A percentile compares a stretch with the other conserved stretches of the same genome.
Conservation (phyloP, 306 rosid genomes). For the Citrullus mucosospermus region DNA sequence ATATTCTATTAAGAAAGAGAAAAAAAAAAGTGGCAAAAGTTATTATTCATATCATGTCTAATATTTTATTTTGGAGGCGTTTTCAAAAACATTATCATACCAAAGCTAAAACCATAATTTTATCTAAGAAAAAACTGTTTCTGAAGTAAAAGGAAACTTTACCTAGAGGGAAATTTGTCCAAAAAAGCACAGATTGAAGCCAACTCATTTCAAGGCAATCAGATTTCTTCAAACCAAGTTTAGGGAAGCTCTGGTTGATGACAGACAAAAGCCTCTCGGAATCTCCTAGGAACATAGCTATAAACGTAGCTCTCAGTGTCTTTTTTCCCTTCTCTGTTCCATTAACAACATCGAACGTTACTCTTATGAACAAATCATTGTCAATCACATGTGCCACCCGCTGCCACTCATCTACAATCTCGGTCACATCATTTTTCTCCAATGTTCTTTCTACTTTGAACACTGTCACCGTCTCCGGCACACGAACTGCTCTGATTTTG, state of each 20-base stretch:
- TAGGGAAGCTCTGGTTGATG: conserved; percentile 25
- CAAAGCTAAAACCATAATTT: not conserved
- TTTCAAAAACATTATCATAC: not conserved
- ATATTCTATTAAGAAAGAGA: too few species aligned
- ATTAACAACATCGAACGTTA: conserved; percentile 26
- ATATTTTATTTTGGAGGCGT: not conserved
- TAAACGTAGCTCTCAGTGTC: conserved; percentile 28
- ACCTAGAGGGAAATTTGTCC: conserved; percentile 18
- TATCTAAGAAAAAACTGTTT: too few species aligned
- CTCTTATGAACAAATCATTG: conserved; percentile 39
- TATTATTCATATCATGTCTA: too few species aligned
- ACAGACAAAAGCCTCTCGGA: conserved; percentile 27
- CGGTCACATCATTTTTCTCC: conserved; percentile 29
- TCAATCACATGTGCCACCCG: conserved; percentile 26
- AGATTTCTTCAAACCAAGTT: conserved; percentile 30
- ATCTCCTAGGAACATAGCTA: conserved; percentile 38
- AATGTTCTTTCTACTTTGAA: conserved; percentile 24
- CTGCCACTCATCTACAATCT: conserved; percentile 36
- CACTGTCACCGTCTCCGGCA: conserved; percentile 40
- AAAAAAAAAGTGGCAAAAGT: too few species aligned
- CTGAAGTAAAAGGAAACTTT: not conserved
- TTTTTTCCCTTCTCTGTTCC: conserved; percentile 8
- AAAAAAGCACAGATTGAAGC: conserved; percentile 35
- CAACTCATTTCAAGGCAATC: conserved; percentile 42
- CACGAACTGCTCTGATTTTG: conserved; percentile 27